A percentile compares a stretch with the other conserved stretches of the same genome.
These are phyloP conservation scores for Trichoderma atrobrunneum DNA, from an alignment of 2,329 filamentous ascomycete species.

Conservation along the genomic window DNA sequence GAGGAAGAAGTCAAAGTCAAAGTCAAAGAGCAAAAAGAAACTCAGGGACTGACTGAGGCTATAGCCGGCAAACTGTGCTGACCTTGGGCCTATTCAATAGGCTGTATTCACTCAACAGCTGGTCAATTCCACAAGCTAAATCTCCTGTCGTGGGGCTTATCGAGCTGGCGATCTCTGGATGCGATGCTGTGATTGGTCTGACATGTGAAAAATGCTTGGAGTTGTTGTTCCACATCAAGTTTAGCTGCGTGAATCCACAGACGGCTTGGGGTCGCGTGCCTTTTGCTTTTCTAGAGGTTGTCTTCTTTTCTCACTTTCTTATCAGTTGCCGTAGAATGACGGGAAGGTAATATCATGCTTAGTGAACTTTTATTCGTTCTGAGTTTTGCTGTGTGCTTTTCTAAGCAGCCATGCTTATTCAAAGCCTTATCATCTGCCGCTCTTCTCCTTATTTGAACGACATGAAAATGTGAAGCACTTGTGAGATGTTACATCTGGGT, in stretches of 20 bases:
- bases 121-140: not conserved
- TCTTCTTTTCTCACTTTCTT: not conserved
- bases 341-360: not conserved
- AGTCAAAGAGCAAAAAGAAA: not conserved
- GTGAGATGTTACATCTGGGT: not conserved
- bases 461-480: not conserved
- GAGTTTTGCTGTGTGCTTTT: not conserved
- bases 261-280: slow-evolving; percentile 12
- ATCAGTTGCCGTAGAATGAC: not conserved
- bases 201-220: not conserved
- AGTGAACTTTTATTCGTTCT: not conserved
- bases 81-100: not conserved
- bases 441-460: not conserved
- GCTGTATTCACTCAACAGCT: not conserved
- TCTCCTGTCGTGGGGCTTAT: not conserved
- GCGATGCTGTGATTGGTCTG: slow-evolving; percentile 1
- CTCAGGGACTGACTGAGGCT: not conserved
- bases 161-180: not conserved
- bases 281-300: not conserved
- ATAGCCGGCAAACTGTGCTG: not conserved
- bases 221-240: slow-evolving; percentile 8
- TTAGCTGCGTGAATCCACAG: not conserved
- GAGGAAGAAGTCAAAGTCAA: not conserved
- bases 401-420: not conserved
- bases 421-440: not conserved